Base-by-base conservation (phyloP, 2,329 filamentous ascomycete genomes). In the Talaromyces amestolkiae region DNA sequence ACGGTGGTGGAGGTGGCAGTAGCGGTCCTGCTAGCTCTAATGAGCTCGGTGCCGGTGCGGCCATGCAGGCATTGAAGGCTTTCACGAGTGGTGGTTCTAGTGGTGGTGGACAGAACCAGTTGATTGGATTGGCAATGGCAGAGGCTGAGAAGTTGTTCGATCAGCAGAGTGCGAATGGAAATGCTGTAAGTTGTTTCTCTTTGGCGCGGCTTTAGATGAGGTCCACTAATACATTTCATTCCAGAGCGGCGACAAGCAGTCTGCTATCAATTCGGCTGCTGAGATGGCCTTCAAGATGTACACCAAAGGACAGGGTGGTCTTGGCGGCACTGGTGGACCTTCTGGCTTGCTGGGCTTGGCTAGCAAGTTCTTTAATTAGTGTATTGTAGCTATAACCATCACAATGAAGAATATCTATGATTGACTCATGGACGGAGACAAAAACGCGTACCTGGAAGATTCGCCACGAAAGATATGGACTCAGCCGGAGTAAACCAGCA, bases 201-300 rank as follows among this genome's bases (percentile, higher is more conserved):
- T 15, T 15, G n/a, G n/a, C 3, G 1, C 6, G 43, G 9, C 9
- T 1, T 47, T 3, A 19, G 19, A 24, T 24, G 43, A 13, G 4
- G 45, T n/a, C n/a, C 19, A 4, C 51, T 56, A 31, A 27, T 33
- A 65, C 56, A 15, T 47, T 39, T 13, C 60, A 2, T 64, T 6
- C 1, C 1, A 80, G 78, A 68, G 84, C 31, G 86, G 89, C 5
- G 90, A 86, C 79, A 97, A 97, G 85, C 87, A 97, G 79, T 88
- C 87, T 58, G 92, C 88, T 59, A 82, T 97, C 56, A 87, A 90
- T 75, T 83, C 88, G 76, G 93, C 93, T 3, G 93, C 88, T 1
- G 89, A 96, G 83, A 90, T 91, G 85, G 93, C 93, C 2, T 78
- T 97, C 72, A 93, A 96, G 85, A 90, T 97, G 87, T 97, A 93